A percentile compares a stretch with the other conserved stretches of the same genome.
These are phyloP conservation scores for Globisporangium apiculatum DNA, from an alignment of 352 stramenopile genomes.

Conservation along the genomic window DNA sequence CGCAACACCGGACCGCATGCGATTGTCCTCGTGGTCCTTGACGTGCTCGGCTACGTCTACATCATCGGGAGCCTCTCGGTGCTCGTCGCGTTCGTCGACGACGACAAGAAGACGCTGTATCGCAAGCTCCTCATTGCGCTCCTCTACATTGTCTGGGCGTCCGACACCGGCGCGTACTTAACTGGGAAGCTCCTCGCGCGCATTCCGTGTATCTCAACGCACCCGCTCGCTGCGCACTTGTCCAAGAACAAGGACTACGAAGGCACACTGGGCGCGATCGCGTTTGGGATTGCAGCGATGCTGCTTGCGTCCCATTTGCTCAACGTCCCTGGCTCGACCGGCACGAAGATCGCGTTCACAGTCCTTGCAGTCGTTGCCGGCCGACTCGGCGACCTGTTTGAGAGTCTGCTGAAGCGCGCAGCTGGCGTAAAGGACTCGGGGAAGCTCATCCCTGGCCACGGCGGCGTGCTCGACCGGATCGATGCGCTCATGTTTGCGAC, in stretches of 20 bases:
- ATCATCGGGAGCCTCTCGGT: constrained; percentile 59
- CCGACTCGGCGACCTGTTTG: constrained; percentile 92
- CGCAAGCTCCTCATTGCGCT: constrained; percentile 63
- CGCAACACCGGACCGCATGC: constrained; percentile 12
- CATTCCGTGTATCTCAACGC: constrained; percentile 81
- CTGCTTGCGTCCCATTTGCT: constrained; percentile 74
- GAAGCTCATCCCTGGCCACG: constrained; percentile 93
- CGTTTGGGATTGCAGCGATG: constrained; percentile 83
- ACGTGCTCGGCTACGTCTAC: constrained; percentile 66
- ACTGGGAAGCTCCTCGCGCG: constrained; percentile 83
- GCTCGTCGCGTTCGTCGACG: constrained; percentile 59
- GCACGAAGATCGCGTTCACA: constrained; percentile 82
- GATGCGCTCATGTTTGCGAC: constrained; percentile 93
- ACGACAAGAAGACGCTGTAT: constrained; percentile 39
- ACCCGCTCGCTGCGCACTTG: constrained; percentile 80
- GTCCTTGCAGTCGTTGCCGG: constrained; percentile 90
- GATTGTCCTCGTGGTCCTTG: constrained; percentile 41
- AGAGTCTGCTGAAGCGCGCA: constrained; percentile 94
- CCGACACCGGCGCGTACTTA: constrained; percentile 93
- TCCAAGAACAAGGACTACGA: constrained; percentile 97
- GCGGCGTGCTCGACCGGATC: constrained; percentile 93
- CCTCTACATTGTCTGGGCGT: constrained; percentile 67
- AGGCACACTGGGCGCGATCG: constrained; percentile 86
- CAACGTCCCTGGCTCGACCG: constrained; percentile 56
- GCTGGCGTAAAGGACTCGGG: constrained; percentile 94